Percentiles rank a stretch among this genome's conserved stretches.
phyloP scores from a whole-genome alignment of 495 filamentous ascomycete genomes.

The Penicillium goetzii region DNA sequence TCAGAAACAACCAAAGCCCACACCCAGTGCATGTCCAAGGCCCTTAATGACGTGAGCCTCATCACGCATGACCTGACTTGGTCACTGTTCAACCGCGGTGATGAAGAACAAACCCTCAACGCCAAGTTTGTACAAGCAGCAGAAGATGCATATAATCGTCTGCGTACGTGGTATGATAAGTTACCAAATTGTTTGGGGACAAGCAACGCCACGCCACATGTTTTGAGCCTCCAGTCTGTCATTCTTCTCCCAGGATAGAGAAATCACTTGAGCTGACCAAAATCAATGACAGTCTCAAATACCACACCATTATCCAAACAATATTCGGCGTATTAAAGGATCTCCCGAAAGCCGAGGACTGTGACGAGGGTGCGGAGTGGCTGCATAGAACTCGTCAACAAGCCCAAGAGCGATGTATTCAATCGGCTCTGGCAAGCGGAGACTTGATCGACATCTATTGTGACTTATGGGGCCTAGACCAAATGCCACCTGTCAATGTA shows the following conservation, averaged over 20 bases:
- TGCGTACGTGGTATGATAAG: constrained; percentile 36
- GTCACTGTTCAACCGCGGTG: constrained; percentile 28
- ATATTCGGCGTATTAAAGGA: constrained; percentile 14
- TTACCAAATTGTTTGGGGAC: constrained; percentile 32
- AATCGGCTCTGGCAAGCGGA: neutral
- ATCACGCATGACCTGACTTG: constrained; percentile 33
- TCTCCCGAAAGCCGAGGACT: constrained; percentile 2
- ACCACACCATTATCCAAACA: constrained; percentile 20
- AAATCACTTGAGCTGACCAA: neutral
- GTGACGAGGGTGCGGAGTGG: constrained; percentile 2
- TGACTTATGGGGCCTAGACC: constrained; percentile 14
- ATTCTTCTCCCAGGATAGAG: neutral
- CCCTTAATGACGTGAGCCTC: constrained; percentile 31
- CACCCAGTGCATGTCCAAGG: constrained; percentile 33
- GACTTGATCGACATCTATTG: constrained; percentile 5
- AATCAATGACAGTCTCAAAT: constrained; percentile 8
- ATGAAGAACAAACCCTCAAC: constrained; percentile 17
- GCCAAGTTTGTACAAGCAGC: constrained; percentile 23
- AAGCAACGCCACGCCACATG: constrained; percentile 31
- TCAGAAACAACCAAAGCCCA: constrained; percentile 31
- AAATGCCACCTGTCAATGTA: constrained; percentile 16
- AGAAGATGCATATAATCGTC: constrained; percentile 29
- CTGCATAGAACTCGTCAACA: neutral
- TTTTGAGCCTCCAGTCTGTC: constrained; percentile 40
- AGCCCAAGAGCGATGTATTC: constrained; percentile 9